Conservation (phyloP, 1,284 basidiomycete genomes). For the Irpex sp. region DNA sequence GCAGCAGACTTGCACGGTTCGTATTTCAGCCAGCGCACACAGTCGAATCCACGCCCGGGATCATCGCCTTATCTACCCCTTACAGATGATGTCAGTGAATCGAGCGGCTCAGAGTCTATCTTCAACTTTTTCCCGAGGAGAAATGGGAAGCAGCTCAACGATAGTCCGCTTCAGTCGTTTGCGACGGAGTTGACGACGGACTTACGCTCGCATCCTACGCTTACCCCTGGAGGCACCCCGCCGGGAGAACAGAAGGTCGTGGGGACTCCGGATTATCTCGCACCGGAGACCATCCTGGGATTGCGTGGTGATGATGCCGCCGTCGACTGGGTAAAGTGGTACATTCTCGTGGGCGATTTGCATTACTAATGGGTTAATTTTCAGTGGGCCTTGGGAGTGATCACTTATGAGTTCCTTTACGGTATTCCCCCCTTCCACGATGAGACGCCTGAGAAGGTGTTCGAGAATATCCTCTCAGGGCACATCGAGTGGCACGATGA, state of each 20-base stretch:
- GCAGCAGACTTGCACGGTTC: slow-evolving; percentile 60
- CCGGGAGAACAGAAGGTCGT: slow-evolving; percentile 91
- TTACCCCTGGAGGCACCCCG: slow-evolving; percentile 54
- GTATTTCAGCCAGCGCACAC: slow-evolving; percentile 74
- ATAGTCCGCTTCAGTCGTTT: slow-evolving; percentile 79
- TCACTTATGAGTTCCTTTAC: slow-evolving; percentile 98
- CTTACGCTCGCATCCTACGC: slow-evolving; percentile 58
- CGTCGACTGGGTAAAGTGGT: slow-evolving; percentile 86
- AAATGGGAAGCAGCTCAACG: slow-evolving; percentile 42
- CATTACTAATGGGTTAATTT: slow-evolving; percentile 15
- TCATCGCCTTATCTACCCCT: slow-evolving; percentile 62
- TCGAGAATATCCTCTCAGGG: slow-evolving; percentile 98
- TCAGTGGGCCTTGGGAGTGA: slow-evolving; percentile 96
- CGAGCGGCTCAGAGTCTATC: slow-evolving; percentile 81
- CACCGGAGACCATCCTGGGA: slow-evolving; percentile 95
- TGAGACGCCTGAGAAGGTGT: slow-evolving; percentile 94
- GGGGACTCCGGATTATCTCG: slow-evolving; percentile 95
- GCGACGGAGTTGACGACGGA: slow-evolving; percentile 80
- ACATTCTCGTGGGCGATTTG: slow-evolving; percentile 2
- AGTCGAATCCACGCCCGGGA: slow-evolving; percentile 52
- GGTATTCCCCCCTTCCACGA: slow-evolving; percentile 98
- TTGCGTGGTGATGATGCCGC: slow-evolving; percentile 93
- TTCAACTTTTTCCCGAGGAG: slow-evolving; percentile 51
- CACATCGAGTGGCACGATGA: slow-evolving; percentile 96
- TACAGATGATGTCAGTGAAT: slow-evolving; percentile 81